A percentile compares a stretch with the other conserved stretches of the same genome.
Evolutionary conservation across 495 filamentous ascomycete species (phyloP).

Genomic region (Entonaema liquescens): DNA sequence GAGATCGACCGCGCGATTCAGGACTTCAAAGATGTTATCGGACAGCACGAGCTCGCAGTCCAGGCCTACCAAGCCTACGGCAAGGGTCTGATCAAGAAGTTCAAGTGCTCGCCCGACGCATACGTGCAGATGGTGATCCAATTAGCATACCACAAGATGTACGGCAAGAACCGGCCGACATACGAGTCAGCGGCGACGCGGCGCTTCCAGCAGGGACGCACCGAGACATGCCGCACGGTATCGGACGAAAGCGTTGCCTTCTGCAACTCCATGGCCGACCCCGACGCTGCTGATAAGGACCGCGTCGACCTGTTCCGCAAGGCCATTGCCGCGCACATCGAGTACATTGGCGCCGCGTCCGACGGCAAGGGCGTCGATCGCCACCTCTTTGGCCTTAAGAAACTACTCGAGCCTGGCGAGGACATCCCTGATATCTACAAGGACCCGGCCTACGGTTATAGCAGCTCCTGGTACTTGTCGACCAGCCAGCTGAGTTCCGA

Average conservation of each 20-base stretch:
- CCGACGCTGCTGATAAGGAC: slow-evolving; percentile 65
- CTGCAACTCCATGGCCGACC: slow-evolving; percentile 84
- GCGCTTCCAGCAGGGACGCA: slow-evolving; percentile 94
- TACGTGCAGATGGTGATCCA: slow-evolving; percentile 99
- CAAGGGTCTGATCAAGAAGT: slow-evolving; percentile 99
- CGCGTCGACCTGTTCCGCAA: slow-evolving; percentile 78
- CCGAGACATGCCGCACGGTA: slow-evolving; percentile 92
- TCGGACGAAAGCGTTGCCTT: slow-evolving; percentile 93
- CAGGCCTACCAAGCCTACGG: slow-evolving; percentile 97
- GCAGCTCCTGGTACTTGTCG: slow-evolving; percentile 86
- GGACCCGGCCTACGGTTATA: slow-evolving; percentile 88
- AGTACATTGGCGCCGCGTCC: slow-evolving; percentile 87
- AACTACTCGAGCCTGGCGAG: slow-evolving; percentile 82
- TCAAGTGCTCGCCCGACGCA: slow-evolving; percentile 97
- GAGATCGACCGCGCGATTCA: slow-evolving; percentile 78
- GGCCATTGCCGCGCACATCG: slow-evolving; percentile 81
- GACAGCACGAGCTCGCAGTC: slow-evolving; percentile 87
- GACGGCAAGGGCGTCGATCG: slow-evolving; percentile 95
- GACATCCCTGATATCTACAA: slow-evolving; percentile 81
- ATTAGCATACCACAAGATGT: slow-evolving; percentile 99
- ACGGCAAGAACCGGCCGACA: slow-evolving; percentile 95
- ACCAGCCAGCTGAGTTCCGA: slow-evolving; percentile 91
- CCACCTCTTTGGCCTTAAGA: slow-evolving; percentile 97
- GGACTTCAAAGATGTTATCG: slow-evolving; percentile 82
- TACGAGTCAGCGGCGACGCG: slow-evolving; percentile 97